Evolutionary conservation across 2,329 filamentous ascomycete species (phyloP).

Genomic region (Neophaeococcomyces aloes): DNA sequence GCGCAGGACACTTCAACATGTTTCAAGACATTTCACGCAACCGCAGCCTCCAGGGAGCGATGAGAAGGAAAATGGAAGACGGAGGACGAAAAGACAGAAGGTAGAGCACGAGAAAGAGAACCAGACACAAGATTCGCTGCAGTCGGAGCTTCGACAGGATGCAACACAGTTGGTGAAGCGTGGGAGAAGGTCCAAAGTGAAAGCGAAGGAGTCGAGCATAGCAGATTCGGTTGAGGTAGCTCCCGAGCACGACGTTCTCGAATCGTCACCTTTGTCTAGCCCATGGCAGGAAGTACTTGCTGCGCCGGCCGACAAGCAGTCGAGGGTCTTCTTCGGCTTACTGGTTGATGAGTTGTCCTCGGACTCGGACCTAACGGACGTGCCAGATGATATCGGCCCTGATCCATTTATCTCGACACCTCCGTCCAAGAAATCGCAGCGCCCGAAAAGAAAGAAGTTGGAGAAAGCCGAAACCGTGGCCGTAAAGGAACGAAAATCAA

Average conservation of each 20-base stretch:
- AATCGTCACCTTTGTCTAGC: not conserved
- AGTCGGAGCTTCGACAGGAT: not conserved
- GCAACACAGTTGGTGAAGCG: no score
- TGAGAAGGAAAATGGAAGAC: slow-evolving; percentile 6
- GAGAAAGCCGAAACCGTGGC: slow-evolving; percentile 8
- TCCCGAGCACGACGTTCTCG: not conserved
- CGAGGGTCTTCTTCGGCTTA: slow-evolving; percentile 15
- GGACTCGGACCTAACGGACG: slow-evolving; percentile 29
- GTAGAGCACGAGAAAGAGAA: slow-evolving; percentile 1
- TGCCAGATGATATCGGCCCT: slow-evolving; percentile 25
- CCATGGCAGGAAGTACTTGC: slow-evolving; percentile 7
- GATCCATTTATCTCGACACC: slow-evolving; percentile 11
- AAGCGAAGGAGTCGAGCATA: not conserved
- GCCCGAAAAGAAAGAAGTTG: not conserved
- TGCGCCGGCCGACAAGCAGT: slow-evolving; percentile 14
- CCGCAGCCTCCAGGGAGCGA: slow-evolving; percentile 2
- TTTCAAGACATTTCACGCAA: slow-evolving; percentile 18
- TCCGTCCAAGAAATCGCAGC: slow-evolving; percentile 2
- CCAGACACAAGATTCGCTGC: not conserved
- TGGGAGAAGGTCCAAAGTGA: not conserved
- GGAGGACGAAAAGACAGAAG: slow-evolving; percentile 2
- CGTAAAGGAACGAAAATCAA: slow-evolving; percentile 12
- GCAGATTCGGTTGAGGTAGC: not conserved
- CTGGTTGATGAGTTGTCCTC: slow-evolving; percentile 23
- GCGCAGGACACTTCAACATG: slow-evolving; percentile 15